Evolutionary conservation across 495 filamentous ascomycete species (phyloP).

Genomic region (Delitschia confertaspora): DNA sequence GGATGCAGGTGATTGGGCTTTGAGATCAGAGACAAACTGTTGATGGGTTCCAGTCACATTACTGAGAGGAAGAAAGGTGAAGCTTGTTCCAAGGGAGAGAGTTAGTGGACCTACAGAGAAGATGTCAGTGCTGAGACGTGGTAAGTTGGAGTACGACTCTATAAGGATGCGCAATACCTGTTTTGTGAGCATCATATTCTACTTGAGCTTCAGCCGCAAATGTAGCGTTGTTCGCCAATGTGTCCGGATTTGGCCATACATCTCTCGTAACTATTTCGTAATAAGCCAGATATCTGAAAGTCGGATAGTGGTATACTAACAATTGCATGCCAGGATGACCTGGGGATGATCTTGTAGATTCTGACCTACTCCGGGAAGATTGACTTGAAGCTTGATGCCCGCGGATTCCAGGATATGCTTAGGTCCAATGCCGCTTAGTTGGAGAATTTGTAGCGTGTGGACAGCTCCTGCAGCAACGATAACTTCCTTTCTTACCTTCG

Average conservation of each 20-base stretch:
- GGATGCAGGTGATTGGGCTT: constrained; percentile 1
- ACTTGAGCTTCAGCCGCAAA: constrained; percentile 3
- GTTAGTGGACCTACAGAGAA: constrained; percentile 8
- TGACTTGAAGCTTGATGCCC: constrained; percentile 32
- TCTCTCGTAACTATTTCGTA: constrained; percentile 9
- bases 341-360: constrained; percentile 44
- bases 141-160: not conserved
- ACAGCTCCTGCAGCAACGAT: constrained; percentile 17
- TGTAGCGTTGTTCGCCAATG: constrained; percentile 11
- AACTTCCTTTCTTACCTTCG: constrained; percentile 11
- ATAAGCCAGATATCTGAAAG: not conserved
- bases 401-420: constrained; percentile 14
- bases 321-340: constrained; percentile 12
- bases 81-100: constrained; percentile 13
- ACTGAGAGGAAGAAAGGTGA: constrained; percentile 12
- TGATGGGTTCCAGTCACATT: not conserved
- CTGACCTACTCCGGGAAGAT: constrained; percentile 46
- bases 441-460: constrained; percentile 15
- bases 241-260: not conserved
- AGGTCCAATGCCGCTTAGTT: constrained; percentile 24
- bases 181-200: constrained; percentile 6
- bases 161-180: constrained; percentile 1
- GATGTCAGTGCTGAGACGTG: not conserved
- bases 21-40: not conserved
- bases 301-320: constrained; percentile 1